Evolutionary conservation across 2,329 filamentous ascomycete species (phyloP), one percentile per base, ranked within the genome.

Genomic region (Alternaria tenuissima): DNA sequence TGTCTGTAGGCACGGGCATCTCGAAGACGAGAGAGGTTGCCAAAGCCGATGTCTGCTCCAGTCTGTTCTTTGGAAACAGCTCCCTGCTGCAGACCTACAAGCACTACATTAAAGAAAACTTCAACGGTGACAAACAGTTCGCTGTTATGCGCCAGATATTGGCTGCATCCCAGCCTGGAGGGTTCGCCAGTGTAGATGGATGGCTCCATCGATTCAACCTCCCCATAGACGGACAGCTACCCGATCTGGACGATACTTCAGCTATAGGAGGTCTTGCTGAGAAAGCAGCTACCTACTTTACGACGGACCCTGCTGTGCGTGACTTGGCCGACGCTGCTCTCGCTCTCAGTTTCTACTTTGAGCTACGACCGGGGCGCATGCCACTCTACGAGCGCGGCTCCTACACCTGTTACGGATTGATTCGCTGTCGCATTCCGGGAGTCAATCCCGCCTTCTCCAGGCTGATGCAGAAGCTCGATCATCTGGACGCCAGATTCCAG

Each of bases 311-410:
- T 5, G 34, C 47, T 51, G 47, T 51, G 47, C 32, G 24, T 38
- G 32, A 34, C 47, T 26, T 51, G 24, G 47, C 47, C 14, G 30
- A 39, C 47, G 47, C 32, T 39, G 32, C 34, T n/a, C 47, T 51
- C 30, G 47, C 47, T 39, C 34, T 26, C 32, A 51, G 32, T 9
- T 51, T 51, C 32, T 51, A 51, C 34, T 51, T 51, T 39, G 32
- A 51, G 34, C 30, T 51, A 51, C 32, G 32, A 8, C 26, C 26
- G 18, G 26, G 44, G 26, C 34, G 47, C 30, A 51, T 51, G 47
- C 47, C 32, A 12, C 26, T 51, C 18, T 51, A 51, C 34, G 47
- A 51, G 47, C 30, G 34, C 6, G 32, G 47, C 18, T 51, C 18
- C 34, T 51, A 51, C 16, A 51, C 18, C 24, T 51, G 32, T 51